Base-by-base conservation (phyloP, 139 green algal genomes). In the Asterochloris sp. region DNA sequence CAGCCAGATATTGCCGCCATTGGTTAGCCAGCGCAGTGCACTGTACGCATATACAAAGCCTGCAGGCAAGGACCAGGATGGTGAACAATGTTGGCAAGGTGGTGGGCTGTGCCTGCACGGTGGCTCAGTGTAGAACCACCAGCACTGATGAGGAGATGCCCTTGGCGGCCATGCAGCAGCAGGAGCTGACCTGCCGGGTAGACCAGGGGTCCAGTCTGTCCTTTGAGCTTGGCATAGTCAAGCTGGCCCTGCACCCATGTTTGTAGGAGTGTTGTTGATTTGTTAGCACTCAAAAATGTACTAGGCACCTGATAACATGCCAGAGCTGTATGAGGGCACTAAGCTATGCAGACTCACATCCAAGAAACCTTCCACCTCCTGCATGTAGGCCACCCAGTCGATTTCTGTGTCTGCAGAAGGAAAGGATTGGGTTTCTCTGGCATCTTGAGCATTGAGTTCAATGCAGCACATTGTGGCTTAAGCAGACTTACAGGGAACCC, bases 41-140 rank as follows among this genome's bases (percentile, higher is more conserved):
- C 85, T 84, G 87, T 92, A 98, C 13, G 94, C 69, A 87, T 97
- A 95, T 28, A 98, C 74, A 81, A 93, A 95, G 12, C 94, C 94
- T 19, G 93, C 94, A 10, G 94, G 94, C 86, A 97, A 97, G 27
- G 38, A 54, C 38, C 6, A 54, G 4, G 38, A 54, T 54, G 38
- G 38, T 54, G 38, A 6, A 54, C 6, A 6, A 54, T 54, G 4
- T 54, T 54, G 38, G 38, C 38, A 54, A 54, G 38, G 38, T 54
- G 38, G 4, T 54, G 38, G 38, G 38, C 38, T 54, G 38, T 54
- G 38, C 38, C 38, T 54, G 38, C 38, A 54, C 38, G 38, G 38
- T 54, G 38, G 38, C 38, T 54, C 38, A 54, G 38, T 54, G 38
- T 54, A 54, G 4, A 54, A 54, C 38, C 38, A 54, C 6, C 38